phyloP scores from a whole-genome alignment of 225 moss, liverwort and hornwort species.

The Physcomitrellopsis africana region DNA sequence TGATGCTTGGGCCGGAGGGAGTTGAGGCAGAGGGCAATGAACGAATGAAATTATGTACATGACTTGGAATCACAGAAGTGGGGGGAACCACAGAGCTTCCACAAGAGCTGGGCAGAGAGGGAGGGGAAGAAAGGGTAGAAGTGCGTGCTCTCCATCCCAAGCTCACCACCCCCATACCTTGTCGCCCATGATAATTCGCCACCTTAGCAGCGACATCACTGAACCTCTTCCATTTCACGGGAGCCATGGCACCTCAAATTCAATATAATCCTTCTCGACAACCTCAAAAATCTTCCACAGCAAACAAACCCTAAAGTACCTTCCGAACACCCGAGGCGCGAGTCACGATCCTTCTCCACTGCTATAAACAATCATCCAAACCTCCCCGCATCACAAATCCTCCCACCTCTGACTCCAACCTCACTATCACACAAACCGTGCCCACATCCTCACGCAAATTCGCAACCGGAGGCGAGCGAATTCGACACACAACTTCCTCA shows the following conservation, averaged over 20 bases:
- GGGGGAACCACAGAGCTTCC: conserved; percentile 37
- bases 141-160: conserved; percentile 47
- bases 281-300: neutral
- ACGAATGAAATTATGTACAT: conserved; percentile 52
- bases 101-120: conserved; percentile 30
- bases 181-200: conserved; percentile 51
- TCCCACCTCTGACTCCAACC: neutral
- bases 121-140: conserved; percentile 23
- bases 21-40: conserved; percentile 45
- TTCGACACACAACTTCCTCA: neutral
- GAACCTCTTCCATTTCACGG: conserved; percentile 75
- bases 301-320: conserved; percentile 30
- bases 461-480: neutral
- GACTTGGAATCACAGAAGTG: conserved; percentile 35
- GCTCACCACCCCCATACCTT: conserved; percentile 39
- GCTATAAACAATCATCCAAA: conserved; percentile 21
- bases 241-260: conserved; percentile 53
- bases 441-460: conserved; percentile 13
- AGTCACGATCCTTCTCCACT: neutral
- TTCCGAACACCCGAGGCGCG: neutral
- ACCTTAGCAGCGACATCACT: conserved; percentile 60
- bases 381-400: conserved; percentile 24
- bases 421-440: conserved; percentile 7
- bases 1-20: conserved; percentile 40
- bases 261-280: neutral